phyloP scores from a whole-genome alignment of 139 green algal genomes.

The Chlorella sorokiniana region DNA sequence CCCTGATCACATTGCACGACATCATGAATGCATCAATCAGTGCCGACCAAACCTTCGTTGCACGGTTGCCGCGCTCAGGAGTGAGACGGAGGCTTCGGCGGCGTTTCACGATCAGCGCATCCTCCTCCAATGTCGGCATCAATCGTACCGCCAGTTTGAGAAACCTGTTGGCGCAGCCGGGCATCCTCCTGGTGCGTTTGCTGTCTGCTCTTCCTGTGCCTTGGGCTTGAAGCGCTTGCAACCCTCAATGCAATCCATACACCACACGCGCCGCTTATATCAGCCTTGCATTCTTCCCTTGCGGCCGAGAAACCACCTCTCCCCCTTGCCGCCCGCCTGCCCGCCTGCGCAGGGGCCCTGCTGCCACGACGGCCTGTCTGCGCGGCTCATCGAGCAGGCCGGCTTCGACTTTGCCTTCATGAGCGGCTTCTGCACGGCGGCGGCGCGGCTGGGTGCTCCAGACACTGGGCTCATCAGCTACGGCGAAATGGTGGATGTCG shows the following conservation, averaged over 20 bases:
- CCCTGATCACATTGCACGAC: too few species aligned
- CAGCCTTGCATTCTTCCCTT: background rate
- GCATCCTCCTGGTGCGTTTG: constrained; percentile 19
- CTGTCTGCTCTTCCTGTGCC: background rate
- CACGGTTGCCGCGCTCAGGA: too few species aligned
- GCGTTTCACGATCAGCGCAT: background rate
- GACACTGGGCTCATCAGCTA: constrained; percentile 89
- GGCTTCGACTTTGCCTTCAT: constrained; percentile 89
- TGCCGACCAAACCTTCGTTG: too few species aligned
- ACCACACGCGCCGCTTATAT: too few species aligned
- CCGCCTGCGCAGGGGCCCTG: constrained; percentile 64
- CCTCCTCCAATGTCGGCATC: background rate
- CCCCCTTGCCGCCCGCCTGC: background rate
- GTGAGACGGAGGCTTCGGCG: too few species aligned
- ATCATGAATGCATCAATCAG: too few species aligned
- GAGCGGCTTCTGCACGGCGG: constrained; percentile 85
- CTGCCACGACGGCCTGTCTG: constrained; percentile 83
- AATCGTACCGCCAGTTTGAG: background rate
- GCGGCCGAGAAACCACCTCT: too few species aligned
- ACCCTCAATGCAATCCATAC: too few species aligned
- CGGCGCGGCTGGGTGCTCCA: constrained; percentile 70
- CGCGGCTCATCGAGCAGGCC: constrained; percentile 78
- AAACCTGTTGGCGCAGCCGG: background rate
- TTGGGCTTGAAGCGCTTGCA: background rate
- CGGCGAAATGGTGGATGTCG: constrained; percentile 85